These are phyloP conservation scores for Dactylellina sp. DNA, from an alignment of 2,329 filamentous ascomycete genomes.

Conservation along the genomic window DNA sequence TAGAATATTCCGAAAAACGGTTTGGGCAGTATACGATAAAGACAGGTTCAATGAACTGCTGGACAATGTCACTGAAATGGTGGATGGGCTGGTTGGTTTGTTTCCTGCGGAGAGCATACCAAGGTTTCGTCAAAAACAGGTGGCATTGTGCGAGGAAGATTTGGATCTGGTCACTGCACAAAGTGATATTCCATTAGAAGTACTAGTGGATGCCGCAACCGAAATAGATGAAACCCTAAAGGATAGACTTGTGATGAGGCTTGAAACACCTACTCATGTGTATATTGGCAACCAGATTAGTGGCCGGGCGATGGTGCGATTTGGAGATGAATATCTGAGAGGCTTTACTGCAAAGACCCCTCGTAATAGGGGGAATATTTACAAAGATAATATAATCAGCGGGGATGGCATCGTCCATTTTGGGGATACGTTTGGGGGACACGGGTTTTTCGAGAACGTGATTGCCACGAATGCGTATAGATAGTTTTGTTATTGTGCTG, in stretches of 20 bases:
- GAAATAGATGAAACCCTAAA: not conserved
- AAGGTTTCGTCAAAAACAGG: conserved; percentile 3
- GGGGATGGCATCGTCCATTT: conserved; percentile 14
- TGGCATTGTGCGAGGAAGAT: conserved; percentile 14
- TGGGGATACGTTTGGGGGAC: conserved; percentile 22
- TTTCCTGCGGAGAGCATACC: conserved; percentile 1
- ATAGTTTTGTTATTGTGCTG: no score
- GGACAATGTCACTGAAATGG: conserved; percentile 19
- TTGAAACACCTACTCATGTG: conserved; percentile 4
- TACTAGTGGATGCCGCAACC: not conserved
- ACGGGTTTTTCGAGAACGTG: conserved; percentile 3
- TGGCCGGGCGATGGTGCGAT: conserved; percentile 16
- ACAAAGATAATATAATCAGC: conserved; percentile 12
- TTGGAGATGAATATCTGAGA: conserved; percentile 30
- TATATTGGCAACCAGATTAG: conserved; percentile 12
- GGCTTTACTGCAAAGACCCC: not conserved
- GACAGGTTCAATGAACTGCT: conserved; percentile 18
- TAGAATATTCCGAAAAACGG: conserved; percentile 8
- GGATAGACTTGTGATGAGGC: conserved; percentile 12
- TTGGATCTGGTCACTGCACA: conserved; percentile 4
- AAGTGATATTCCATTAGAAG: not conserved
- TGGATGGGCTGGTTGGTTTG: conserved; percentile 19
- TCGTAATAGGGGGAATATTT: conserved; percentile 13
- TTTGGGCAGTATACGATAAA: conserved; percentile 32
- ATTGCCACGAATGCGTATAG: not conserved